These are phyloP conservation scores for Albophoma yamanashiensis DNA, from an alignment of 2,329 filamentous ascomycete species.

Conservation along the genomic window DNA sequence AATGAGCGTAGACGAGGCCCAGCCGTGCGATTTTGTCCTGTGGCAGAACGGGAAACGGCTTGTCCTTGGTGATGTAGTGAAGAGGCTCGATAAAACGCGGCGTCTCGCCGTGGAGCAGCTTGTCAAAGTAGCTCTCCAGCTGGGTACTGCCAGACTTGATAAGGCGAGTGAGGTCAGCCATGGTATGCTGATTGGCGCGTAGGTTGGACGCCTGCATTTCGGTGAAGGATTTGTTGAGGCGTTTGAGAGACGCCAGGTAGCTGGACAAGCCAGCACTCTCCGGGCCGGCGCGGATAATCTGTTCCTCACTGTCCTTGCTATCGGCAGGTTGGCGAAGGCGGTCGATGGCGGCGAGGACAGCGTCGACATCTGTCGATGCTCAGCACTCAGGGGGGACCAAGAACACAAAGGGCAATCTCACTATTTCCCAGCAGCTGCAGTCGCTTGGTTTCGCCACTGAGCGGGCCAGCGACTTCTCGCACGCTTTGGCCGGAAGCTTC, in stretches of 20 bases:
- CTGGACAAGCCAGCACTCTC: slow-evolving; percentile 70
- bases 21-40: slow-evolving; percentile 67
- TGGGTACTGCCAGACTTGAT: slow-evolving; percentile 72
- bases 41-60: slow-evolving; percentile 69
- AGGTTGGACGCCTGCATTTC: slow-evolving; percentile 88
- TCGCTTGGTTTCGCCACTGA: slow-evolving; percentile 84
- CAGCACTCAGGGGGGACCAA: slow-evolving; percentile 3
- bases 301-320: slow-evolving; percentile 83
- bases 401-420: slow-evolving; percentile 25
- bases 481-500: slow-evolving; percentile 86
- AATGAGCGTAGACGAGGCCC: slow-evolving; percentile 66
- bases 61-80: slow-evolving; percentile 84
- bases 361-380: slow-evolving; percentile 60
- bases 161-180: slow-evolving; percentile 66
- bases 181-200: slow-evolving; percentile 81
- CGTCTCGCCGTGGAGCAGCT: slow-evolving; percentile 64
- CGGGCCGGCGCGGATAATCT: slow-evolving; percentile 80
- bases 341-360: slow-evolving; percentile 77
- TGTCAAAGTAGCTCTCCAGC: slow-evolving; percentile 75
- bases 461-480: slow-evolving; percentile 81
- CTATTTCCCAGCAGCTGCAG: slow-evolving; percentile 80
- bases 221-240: slow-evolving; percentile 71
- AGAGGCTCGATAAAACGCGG: slow-evolving; percentile 76
- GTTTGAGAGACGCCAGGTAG: slow-evolving; percentile 83
- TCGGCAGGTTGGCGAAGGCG: slow-evolving; percentile 83